A percentile compares a stretch with the other conserved stretches of the same genome.
These are phyloP conservation scores for Aeminium ludgeri DNA, from an alignment of 495 filamentous ascomycete genomes.

Conservation along the genomic window DNA sequence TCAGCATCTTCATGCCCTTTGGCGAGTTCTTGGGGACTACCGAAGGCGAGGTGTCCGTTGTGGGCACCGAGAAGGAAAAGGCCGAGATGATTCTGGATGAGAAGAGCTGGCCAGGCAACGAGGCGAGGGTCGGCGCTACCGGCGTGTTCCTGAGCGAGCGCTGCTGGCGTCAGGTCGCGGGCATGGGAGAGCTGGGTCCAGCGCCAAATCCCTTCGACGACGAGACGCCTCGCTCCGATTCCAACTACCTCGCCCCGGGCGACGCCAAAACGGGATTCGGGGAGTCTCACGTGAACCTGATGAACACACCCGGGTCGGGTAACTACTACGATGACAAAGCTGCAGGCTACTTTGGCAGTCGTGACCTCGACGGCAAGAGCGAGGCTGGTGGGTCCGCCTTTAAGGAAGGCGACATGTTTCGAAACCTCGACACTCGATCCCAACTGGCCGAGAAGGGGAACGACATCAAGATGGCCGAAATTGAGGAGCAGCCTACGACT, in stretches of 20 bases:
- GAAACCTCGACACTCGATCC: slow-evolving; percentile 79
- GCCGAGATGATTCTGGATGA: slow-evolving; percentile 77
- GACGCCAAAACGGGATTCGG: slow-evolving; percentile 33
- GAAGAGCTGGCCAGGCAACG: slow-evolving; percentile 77
- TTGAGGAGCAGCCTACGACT: slow-evolving; percentile 64
- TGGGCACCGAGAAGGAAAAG: slow-evolving; percentile 88
- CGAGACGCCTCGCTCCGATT: slow-evolving; percentile 23
- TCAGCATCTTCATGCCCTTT: slow-evolving; percentile 89
- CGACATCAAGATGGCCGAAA: slow-evolving; percentile 74
- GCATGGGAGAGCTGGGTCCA: slow-evolving; percentile 42
- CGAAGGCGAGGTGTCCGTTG: slow-evolving; percentile 62
- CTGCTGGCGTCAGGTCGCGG: slow-evolving; percentile 76
- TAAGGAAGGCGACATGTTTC: slow-evolving; percentile 91
- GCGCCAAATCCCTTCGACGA: slow-evolving; percentile 22
- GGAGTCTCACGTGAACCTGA: slow-evolving; percentile 54
- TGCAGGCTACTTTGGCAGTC: slow-evolving; percentile 65
- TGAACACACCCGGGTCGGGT: slow-evolving; percentile 41
- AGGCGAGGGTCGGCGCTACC: slow-evolving; percentile 77
- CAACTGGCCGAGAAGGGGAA: slow-evolving; percentile 93
- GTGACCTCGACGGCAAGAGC: slow-evolving; percentile 69
- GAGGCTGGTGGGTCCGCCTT: slow-evolving; percentile 82
- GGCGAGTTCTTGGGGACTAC: slow-evolving; percentile 84
- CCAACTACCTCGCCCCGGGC: slow-evolving; percentile 29
- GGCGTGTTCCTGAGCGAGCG: slow-evolving; percentile 90
- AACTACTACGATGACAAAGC: slow-evolving; percentile 51